phyloP scores from a whole-genome alignment of 768 basidiomycete genomes.

The Suillus ampliporus region DNA sequence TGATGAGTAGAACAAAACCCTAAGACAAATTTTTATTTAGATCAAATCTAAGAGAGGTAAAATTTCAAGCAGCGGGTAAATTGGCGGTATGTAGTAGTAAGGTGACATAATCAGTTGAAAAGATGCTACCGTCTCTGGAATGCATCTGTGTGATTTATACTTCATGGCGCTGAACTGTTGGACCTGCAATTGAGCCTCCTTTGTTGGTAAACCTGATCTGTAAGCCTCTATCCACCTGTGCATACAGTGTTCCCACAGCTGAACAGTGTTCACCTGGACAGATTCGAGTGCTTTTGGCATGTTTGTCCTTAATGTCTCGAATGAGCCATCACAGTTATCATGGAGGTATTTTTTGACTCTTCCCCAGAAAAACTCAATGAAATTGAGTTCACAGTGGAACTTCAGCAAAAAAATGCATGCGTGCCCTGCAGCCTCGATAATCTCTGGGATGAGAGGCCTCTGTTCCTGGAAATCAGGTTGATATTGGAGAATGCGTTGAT shows the following conservation, averaged over 20 bases:
- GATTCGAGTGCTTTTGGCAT: constrained; percentile 27
- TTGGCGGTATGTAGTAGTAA: constrained; percentile 1
- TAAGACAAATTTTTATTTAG: constrained; percentile 13
- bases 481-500: constrained; percentile 26
- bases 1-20: constrained; percentile 5
- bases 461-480: constrained; percentile 32
- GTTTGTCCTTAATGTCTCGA: constrained; percentile 28
- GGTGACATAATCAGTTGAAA: background rate
- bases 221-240: constrained; percentile 23
- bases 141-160: constrained; percentile 17
- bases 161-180: constrained; percentile 16
- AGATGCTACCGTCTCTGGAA: background rate
- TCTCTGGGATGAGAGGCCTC: constrained; percentile 29
- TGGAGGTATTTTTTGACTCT: constrained; percentile 15
- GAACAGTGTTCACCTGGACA: constrained; percentile 16
- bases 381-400: constrained; percentile 33
- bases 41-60: constrained; percentile 12
- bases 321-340: constrained; percentile 31
- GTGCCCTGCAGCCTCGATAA: constrained; percentile 31
- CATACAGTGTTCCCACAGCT: constrained; percentile 21
- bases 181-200: constrained; percentile 22
- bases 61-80: background rate
- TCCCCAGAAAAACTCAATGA: constrained; percentile 34
- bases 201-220: constrained; percentile 11
- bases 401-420: constrained; percentile 31